Conservation (phyloP, 1,284 basidiomycete species). For the Trametes versicolor region DNA sequence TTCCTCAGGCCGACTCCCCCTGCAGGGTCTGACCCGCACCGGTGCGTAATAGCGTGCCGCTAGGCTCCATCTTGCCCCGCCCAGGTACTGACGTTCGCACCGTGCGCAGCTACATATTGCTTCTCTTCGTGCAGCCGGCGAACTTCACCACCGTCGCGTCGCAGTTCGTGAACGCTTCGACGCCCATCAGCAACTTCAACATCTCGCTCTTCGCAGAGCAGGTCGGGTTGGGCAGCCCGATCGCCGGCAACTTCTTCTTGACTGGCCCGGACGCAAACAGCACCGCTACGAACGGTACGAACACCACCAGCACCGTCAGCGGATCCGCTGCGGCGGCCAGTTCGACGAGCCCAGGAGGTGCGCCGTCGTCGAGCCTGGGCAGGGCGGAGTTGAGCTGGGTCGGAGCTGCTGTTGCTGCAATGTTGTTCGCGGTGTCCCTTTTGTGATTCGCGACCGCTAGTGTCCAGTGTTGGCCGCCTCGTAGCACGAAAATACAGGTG, state of each 20-base stretch:
- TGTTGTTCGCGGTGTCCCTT: constrained; percentile 19
- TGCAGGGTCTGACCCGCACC: constrained; percentile 57
- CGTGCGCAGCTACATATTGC: constrained; percentile 38
- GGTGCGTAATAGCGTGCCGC: constrained; percentile 42
- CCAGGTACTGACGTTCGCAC: constrained; percentile 1
- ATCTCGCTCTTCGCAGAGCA: constrained; percentile 42
- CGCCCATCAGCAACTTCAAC: constrained; percentile 43
- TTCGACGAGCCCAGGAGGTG: constrained; percentile 10
- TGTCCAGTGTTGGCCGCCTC: not conserved
- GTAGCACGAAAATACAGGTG: not conserved
- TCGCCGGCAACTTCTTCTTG: constrained; percentile 46
- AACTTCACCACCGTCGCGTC: constrained; percentile 37
- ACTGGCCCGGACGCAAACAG: constrained; percentile 38
- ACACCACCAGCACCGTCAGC: constrained; percentile 14
- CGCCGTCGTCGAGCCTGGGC: constrained; percentile 21
- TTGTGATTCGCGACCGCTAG: constrained; percentile 2
- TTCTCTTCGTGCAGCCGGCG: constrained; percentile 43
- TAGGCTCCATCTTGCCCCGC: not conserved
- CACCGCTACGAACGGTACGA: constrained; percentile 17
- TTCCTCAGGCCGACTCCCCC: constrained; percentile 53
- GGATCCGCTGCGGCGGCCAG: constrained; percentile 6
- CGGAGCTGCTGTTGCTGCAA: constrained; percentile 7
- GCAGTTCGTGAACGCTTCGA: constrained; percentile 37
- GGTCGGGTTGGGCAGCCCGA: constrained; percentile 40
- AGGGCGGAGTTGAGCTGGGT: constrained; percentile 14